These are phyloP conservation scores for Phaffomyces thermotolerans DNA, from an alignment of 805 yeast species.

Conservation along the genomic window DNA sequence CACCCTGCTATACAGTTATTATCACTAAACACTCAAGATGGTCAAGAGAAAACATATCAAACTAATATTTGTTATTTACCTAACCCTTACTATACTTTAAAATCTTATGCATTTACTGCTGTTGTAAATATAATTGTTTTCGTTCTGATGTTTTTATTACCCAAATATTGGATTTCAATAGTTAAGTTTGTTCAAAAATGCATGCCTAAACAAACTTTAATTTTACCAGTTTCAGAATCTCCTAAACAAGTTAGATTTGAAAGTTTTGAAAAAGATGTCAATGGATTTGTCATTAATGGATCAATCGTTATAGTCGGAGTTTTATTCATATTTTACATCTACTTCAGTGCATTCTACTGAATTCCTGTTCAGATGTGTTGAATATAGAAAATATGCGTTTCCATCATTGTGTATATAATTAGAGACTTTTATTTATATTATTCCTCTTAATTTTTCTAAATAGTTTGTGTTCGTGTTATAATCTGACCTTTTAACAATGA, in stretches of 20 bases:
- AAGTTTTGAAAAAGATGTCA: constrained; percentile 7
- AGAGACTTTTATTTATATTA: constrained; percentile 8
- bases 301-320: constrained; percentile 9
- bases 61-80: constrained; percentile 54
- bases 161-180: constrained; percentile 21
- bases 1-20: constrained; percentile 83
- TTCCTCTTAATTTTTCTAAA: constrained; percentile 19
- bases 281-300: constrained; percentile 10
- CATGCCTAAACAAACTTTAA: not conserved
- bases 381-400: not conserved
- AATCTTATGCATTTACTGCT: constrained; percentile 26
- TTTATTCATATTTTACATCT: constrained; percentile 13
- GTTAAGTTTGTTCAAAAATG: constrained; percentile 2
- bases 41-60: constrained; percentile 23
- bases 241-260: constrained; percentile 1
- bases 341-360: constrained; percentile 14
- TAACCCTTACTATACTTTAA: constrained; percentile 40
- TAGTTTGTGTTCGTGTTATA: constrained; percentile 41
- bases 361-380: too few relatives aligned
- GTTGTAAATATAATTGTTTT: constrained; percentile 16
- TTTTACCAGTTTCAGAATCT: constrained; percentile 18
- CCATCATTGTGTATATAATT: not conserved
- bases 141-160: constrained; percentile 22
- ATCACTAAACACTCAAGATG: constrained; percentile 40
- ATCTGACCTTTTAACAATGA: constrained; percentile 63